Evolutionary conservation across 331 rosid species (phyloP), one percentile per base, ranked within the genome.

Genomic region (Malus hybrid): DNA sequence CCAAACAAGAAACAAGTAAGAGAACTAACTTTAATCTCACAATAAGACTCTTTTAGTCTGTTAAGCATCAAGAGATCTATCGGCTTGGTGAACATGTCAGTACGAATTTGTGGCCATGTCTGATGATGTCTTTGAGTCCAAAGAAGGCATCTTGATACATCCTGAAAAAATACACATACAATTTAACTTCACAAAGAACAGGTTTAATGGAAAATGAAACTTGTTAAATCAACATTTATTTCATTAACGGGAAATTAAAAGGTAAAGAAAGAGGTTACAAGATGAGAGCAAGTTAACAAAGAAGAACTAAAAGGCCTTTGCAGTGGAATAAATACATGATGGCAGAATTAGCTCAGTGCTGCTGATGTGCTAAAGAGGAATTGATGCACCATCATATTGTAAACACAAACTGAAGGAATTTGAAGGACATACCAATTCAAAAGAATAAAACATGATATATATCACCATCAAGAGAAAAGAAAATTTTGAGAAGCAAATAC

Each of bases 51-150:
- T 82, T 86, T 94, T 68, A 94, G 82, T 74, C 90, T 88, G 87
- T 94, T 94, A 77, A 89, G 79, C 96, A 90, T 90, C 87, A 90
- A 77, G 75, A 90, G 87, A 81, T 94, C 99, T 22, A 92, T 81
- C 56, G 96, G 97, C 82, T 90, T 92, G 67, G 97, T 66, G 83
- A 87, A 85, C 68, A 94, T 28, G 86, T 94, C 97, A 7, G 99
- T 89, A 67, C 96, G 91, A 70, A 94, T 89, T 84, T 87, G 97
- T 67, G 99, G 97, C 97, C 97, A 92, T 29, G 96, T 92, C 80
- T 92, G 97, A 82, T 89, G 97, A 84, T 92, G 97, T 87, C 97
- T 90, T 77, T 92, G 97, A 77, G 97, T 92, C 97, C 97, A 94
- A 75, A 94, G 96, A 77, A 94, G 86, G 83, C 97, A 85, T 81